phyloP scores from a whole-genome alignment of 1,284 basidiomycete genomes.

The Bothia castanella region DNA sequence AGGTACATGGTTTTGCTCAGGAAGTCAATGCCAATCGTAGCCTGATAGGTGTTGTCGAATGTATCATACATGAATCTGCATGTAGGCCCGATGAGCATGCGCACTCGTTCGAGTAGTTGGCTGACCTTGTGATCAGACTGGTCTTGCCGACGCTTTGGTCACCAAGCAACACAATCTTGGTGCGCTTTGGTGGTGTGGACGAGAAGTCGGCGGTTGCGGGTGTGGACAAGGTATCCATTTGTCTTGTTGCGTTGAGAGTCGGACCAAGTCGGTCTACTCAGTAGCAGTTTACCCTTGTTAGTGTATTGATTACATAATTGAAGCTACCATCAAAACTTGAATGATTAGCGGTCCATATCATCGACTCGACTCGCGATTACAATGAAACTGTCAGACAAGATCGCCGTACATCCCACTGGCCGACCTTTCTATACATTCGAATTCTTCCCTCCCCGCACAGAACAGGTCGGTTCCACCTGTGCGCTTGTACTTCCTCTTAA shows the following conservation, averaged over 20 bases:
- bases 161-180: constrained; percentile 92
- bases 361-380: not conserved
- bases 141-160: constrained; percentile 97
- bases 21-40: constrained; percentile 99
- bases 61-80: constrained; percentile 97
- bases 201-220: constrained; percentile 79
- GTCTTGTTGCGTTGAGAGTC: not conserved
- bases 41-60: constrained; percentile 99
- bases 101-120: not conserved
- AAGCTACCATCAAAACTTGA: not conserved
- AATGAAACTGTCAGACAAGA: constrained; percentile 73
- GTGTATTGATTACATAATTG: constrained; percentile 10
- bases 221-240: constrained; percentile 52
- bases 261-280: constrained; percentile 14
- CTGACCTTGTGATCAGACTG: constrained; percentile 91
- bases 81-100: not conserved
- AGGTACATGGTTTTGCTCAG: constrained; percentile 99
- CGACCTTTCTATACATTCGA: constrained; percentile 84
- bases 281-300: constrained; percentile 27
- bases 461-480: constrained; percentile 50
- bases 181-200: constrained; percentile 85
- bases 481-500: constrained; percentile 15
- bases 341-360: too few relatives aligned
- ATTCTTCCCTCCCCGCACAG: constrained; percentile 94
- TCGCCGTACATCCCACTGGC: constrained; percentile 39